Percentiles rank a stretch among this genome's conserved stretches.
These are phyloP conservation scores for Aureobasidium sp. DNA, from an alignment of 2,329 filamentous ascomycete species.

Conservation along the genomic window DNA sequence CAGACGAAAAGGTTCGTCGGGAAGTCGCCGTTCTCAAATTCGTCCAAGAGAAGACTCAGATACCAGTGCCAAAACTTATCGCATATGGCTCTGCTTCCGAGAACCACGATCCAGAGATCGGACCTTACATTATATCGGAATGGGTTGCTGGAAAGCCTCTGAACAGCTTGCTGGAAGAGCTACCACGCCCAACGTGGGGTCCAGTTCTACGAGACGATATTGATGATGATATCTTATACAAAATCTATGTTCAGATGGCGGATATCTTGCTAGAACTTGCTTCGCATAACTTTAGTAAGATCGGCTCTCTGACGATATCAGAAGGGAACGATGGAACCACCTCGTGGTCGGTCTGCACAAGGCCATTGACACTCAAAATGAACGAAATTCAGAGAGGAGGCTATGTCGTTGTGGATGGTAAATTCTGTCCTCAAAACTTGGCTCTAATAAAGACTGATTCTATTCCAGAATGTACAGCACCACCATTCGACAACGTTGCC, in stretches of 20 bases:
- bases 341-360: neutral
- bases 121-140: neutral
- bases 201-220: neutral
- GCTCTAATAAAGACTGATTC: neutral
- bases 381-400: slow-evolving; percentile 4
- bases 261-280: neutral
- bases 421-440: neutral
- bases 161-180: neutral
- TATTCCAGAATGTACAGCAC: neutral
- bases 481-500: slow-evolving; percentile 4
- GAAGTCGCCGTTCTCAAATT: neutral
- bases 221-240: neutral
- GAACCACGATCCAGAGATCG: neutral
- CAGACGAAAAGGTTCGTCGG: neutral
- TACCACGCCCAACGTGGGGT: neutral
- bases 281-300: neutral
- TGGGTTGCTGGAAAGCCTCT: neutral
- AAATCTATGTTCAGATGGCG: neutral
- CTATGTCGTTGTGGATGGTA: slow-evolving; percentile 3
- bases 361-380: neutral
- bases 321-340: neutral
- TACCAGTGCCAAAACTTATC: neutral
- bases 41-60: neutral
- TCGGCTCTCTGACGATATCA: neutral
- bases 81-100: neutral